Base-by-base conservation (phyloP, 192 early-diverging fungal species). In the Coemansia sp. region DNA sequence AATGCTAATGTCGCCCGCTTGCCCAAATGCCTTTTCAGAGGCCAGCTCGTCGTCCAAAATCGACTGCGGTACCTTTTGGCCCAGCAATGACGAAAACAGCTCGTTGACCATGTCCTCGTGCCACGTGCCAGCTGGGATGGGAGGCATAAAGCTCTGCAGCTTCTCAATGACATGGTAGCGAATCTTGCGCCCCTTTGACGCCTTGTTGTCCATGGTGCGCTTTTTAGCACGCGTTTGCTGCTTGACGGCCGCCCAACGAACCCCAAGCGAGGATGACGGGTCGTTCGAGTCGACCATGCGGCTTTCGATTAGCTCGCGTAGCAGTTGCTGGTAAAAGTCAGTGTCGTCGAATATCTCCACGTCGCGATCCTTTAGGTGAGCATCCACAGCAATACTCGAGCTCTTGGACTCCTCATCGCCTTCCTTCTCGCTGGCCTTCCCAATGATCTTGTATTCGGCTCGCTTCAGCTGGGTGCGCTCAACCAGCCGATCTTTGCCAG, bases 131-230 rank as follows among this genome's bases (percentile, higher is more conserved):
- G 84, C 67, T 25, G 95, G 93, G 54, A 94, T 86, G 15, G 96
- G 93, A 4, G 92, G 91, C 96, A 98, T 98, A 77, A 96, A 98
- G 78, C 94, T 97, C 72, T 93, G 92, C 15, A 98, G 76, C 67
- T 97, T 98, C 64, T 98, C 96, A 65, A 96, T 93, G n/a, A 95
- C 90, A 63, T 96, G 90, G 77, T 94, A 98, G 81, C 96, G 87
- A 53, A 98, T 76, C 65, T 92, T 90, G 61, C 96, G 86, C 22
- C 96, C 96, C 76, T 98, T 98, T 65, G 89, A 90, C 36, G 94
- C 94, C 71, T 91, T 92, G 19, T 88, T 93, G 70, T 97, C 94
- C n/a, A 94, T 87, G 10, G 45, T 64, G 31, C 88, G 86, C 77
- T 89, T 90, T 70, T 91, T 92, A 46, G 75, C 59, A 27, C 74